Percentiles rank a stretch among this genome's conserved stretches.
phyloP scores from a whole-genome alignment of 257 asterid genomes.

The Plantago ovata region DNA sequence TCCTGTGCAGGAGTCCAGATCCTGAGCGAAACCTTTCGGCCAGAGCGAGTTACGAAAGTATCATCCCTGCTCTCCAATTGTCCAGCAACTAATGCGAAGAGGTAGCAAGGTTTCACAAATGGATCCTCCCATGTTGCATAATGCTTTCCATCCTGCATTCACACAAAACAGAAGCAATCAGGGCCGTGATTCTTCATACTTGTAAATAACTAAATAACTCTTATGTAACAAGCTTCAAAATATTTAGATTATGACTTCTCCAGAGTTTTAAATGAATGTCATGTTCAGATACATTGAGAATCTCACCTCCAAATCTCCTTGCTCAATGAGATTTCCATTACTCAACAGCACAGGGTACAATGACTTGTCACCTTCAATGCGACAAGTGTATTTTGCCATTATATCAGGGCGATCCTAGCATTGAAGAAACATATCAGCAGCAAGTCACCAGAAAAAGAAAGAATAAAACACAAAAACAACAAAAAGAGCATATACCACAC shows the following conservation, averaged over 20 bases:
- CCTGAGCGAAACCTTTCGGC: conserved; percentile 72
- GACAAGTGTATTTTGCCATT: conserved; percentile 90
- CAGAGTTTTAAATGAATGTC: too few relatives aligned
- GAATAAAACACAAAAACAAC: conserved; percentile 8
- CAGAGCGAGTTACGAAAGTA: conserved; percentile 74
- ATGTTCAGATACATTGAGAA: not conserved
- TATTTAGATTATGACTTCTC: too few relatives aligned
- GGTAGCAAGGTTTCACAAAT: conserved; percentile 90
- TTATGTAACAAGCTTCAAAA: conserved; percentile 1
- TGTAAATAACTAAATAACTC: not conserved
- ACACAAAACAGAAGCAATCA: too few relatives aligned
- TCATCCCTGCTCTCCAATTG: conserved; percentile 87
- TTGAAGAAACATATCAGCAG: conserved; percentile 22
- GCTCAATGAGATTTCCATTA: conserved; percentile 82
- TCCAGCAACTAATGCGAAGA: conserved; percentile 96
- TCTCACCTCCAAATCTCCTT: conserved; percentile 81
- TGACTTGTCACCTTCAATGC: conserved; percentile 87
- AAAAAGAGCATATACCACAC: conserved; percentile 27
- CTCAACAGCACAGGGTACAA: conserved; percentile 85
- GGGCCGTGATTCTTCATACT: not conserved
- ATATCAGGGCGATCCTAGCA: conserved; percentile 94
- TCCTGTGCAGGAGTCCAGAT: conserved; percentile 92
- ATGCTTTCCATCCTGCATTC: conserved; percentile 68
- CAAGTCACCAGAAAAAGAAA: conserved; percentile 1
- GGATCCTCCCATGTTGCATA: conserved; percentile 92